These are phyloP conservation scores for Arabidopsis thaliana DNA, from an alignment of 345 rosid species.

Conservation along the genomic window TAIR10.1 NC_003074.8:10010001-10010500, in stretches of 20 bases:
- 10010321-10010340: conserved; percentile 64
- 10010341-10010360: conserved; percentile 88
- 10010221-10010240: conserved; percentile 74
- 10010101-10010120: conserved; percentile 78
- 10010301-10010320: conserved; percentile 78
- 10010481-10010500: conserved; percentile 63
- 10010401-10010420: conserved; percentile 80
- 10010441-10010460: conserved; percentile 79
- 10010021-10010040: conserved; percentile 85
- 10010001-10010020: conserved; percentile 71
- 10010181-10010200: conserved; percentile 75
- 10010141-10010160: conserved; percentile 79
- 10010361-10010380: conserved; percentile 70
- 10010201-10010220: conserved; percentile 53
- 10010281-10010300: conserved; percentile 39
- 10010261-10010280: conserved; percentile 55
- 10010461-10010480: conserved; percentile 86
- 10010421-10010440: conserved; percentile 59
- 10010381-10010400: conserved; percentile 71
- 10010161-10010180: conserved; percentile 75
- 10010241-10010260: conserved; percentile 70
- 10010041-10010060: conserved; percentile 53
- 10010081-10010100: conserved; percentile 59
- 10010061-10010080: conserved; percentile 61
- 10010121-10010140: conserved; percentile 53